Conservation (phyloP, 192 early-diverging fungal species). For the Coemansia sp. region DNA sequence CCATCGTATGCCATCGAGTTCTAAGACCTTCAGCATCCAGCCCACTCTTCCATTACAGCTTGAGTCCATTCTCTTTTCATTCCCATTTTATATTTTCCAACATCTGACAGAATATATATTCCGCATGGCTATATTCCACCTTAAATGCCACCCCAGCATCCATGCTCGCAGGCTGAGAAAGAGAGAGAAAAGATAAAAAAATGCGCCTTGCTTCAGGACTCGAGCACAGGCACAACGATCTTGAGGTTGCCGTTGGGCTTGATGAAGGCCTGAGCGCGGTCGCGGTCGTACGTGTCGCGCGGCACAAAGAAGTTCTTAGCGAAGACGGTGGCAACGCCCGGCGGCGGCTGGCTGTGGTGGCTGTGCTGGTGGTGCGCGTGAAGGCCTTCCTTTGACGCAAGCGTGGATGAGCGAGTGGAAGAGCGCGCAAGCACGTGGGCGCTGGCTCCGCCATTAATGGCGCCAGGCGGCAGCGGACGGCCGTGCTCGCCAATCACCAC, state of each 20-base stretch:
- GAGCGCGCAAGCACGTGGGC: constrained; percentile 11
- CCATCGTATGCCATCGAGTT: constrained; percentile 7
- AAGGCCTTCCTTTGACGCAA: constrained; percentile 9
- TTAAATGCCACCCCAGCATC: neutral
- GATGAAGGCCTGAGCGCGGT: constrained; percentile 50
- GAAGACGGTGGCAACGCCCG: constrained; percentile 38
- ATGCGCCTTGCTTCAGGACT: constrained; percentile 2
- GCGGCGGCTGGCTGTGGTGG: constrained; percentile 6
- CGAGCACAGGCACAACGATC: constrained; percentile 45
- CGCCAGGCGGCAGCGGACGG: neutral
- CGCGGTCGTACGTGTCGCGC: constrained; percentile 49
- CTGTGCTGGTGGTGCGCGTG: constrained; percentile 1
- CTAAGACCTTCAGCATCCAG: neutral
- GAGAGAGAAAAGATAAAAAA: neutral
- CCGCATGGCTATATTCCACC: too few species aligned
- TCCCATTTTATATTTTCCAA: neutral
- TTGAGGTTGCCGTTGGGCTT: constrained; percentile 55
- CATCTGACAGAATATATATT: too few species aligned
- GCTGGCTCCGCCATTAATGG: neutral
- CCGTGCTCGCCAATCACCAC: constrained; percentile 49
- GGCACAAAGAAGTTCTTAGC: constrained; percentile 55
- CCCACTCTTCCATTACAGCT: too few species aligned
- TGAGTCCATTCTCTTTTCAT: neutral
- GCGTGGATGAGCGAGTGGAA: constrained; percentile 32
- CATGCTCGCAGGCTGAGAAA: neutral